Evolutionary conservation across 192 early-diverging fungal genomes (phyloP).

Genomic region (Entomortierella beljakovae): DNA sequence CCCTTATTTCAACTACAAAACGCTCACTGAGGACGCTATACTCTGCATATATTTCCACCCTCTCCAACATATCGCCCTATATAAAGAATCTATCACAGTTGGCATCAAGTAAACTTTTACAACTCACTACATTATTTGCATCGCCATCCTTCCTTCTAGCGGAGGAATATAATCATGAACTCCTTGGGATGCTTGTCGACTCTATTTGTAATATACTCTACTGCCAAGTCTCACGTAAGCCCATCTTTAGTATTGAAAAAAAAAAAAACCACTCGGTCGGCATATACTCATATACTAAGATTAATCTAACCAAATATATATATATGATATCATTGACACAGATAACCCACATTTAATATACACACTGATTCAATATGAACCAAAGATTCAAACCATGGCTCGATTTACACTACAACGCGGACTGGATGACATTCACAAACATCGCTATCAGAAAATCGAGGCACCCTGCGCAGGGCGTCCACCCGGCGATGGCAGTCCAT

Average conservation of each 20-base stretch:
- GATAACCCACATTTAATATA: constrained; percentile 88
- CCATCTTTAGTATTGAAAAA: not conserved
- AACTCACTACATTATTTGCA: constrained; percentile 80
- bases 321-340: not conserved
- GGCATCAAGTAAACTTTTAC: constrained; percentile 78
- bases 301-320: too few relatives aligned
- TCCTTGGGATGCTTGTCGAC: constrained; percentile 82
- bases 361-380: constrained; percentile 79
- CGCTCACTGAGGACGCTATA: constrained; percentile 74
- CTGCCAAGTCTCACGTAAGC: constrained; percentile 80
- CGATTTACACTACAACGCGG: constrained; percentile 76
- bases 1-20: constrained; percentile 79
- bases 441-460: constrained; percentile 62
- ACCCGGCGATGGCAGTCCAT: constrained; percentile 6
- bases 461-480: constrained; percentile 8
- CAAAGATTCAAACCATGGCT: constrained; percentile 75
- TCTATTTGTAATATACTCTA: constrained; percentile 87
- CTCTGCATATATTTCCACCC: constrained; percentile 80
- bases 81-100: constrained; percentile 78
- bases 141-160: constrained; percentile 84
- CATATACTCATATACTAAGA: too few relatives aligned
- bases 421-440: constrained; percentile 66
- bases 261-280: too few relatives aligned
- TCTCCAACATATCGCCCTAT: constrained; percentile 87
- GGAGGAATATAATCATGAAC: constrained; percentile 80